Evolutionary conservation across 2,329 filamentous ascomycete species (phyloP).

Genomic region (Penicillium palitans): DNA sequence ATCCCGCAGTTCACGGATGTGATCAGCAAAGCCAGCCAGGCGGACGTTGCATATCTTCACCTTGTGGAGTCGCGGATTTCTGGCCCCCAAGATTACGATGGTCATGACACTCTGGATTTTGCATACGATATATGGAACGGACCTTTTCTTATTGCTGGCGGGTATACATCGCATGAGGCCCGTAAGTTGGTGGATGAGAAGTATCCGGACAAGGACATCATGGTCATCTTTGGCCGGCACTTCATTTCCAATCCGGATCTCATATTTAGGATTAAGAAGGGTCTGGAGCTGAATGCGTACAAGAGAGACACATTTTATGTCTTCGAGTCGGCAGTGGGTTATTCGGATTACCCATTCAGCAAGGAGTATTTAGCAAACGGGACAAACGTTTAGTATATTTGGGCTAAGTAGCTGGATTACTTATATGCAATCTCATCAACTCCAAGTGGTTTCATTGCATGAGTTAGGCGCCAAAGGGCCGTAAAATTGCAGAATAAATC

Average conservation of each 20-base stretch:
- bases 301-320: conserved; percentile 23
- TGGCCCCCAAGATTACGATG: background rate
- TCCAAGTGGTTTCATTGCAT: no score
- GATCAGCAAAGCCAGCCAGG: conserved; percentile 49
- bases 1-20: conserved; percentile 63
- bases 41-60: conserved; percentile 61
- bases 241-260: conserved; percentile 32
- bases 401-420: background rate
- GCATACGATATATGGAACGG: conserved; percentile 47
- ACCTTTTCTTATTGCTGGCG: conserved; percentile 52
- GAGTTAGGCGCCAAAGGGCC: no score
- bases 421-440: background rate
- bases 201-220: conserved; percentile 25
- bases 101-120: conserved; percentile 37
- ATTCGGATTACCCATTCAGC: conserved; percentile 30
- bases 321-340: conserved; percentile 12
- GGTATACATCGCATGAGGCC: conserved; percentile 42
- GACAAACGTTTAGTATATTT: background rate
- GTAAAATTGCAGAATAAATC: no score
- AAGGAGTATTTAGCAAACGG: background rate
- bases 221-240: conserved; percentile 38
- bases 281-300: conserved; percentile 20
- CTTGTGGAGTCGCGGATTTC: conserved; percentile 55
- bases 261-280: conserved; percentile 21
- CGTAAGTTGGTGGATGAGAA: conserved; percentile 33